Conservation (phyloP, 371 early-diverging fungal species). For the Mucor velutinosus region DNA sequence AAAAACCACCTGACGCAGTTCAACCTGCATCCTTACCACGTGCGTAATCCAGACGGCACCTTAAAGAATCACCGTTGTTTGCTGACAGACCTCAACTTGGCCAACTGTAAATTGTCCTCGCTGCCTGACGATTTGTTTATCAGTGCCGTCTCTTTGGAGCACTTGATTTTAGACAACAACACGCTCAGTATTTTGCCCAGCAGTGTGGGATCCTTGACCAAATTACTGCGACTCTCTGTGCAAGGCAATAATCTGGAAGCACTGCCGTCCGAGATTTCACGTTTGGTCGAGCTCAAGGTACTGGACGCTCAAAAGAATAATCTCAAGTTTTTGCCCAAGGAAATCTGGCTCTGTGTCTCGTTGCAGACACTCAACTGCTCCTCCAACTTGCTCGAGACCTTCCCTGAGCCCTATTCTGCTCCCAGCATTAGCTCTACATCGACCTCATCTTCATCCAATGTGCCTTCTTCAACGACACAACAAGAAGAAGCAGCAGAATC, state of each 20-base stretch:
- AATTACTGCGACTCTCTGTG: constrained; percentile 62
- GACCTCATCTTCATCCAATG: background rate
- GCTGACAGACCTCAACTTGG: constrained; percentile 62
- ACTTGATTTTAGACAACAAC: constrained; percentile 71
- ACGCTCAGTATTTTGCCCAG: constrained; percentile 70
- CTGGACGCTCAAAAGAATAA: constrained; percentile 61
- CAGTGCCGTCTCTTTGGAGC: constrained; percentile 56
- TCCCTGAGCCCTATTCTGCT: constrained; percentile 34
- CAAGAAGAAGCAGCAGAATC: background rate
- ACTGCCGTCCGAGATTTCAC: constrained; percentile 38
- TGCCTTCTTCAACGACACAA: background rate
- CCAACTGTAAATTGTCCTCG: constrained; percentile 72
- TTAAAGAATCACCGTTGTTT: background rate
- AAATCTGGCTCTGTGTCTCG: constrained; percentile 80
- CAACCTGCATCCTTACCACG: constrained; percentile 17
- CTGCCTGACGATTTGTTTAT: constrained; percentile 67
- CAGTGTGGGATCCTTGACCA: constrained; percentile 58
- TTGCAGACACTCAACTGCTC: constrained; percentile 71
- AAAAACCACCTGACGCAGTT: constrained; percentile 66
- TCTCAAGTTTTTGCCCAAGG: constrained; percentile 71
- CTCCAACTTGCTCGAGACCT: constrained; percentile 68
- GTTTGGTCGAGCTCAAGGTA: constrained; percentile 31
- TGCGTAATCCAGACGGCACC: constrained; percentile 1
- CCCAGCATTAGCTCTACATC: constrained; percentile 19
- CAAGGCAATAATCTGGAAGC: constrained; percentile 73